Evolutionary conservation across 2,329 filamentous ascomycete genomes (phyloP).

Genomic region (Arthrobotrys entomopaga): DNA sequence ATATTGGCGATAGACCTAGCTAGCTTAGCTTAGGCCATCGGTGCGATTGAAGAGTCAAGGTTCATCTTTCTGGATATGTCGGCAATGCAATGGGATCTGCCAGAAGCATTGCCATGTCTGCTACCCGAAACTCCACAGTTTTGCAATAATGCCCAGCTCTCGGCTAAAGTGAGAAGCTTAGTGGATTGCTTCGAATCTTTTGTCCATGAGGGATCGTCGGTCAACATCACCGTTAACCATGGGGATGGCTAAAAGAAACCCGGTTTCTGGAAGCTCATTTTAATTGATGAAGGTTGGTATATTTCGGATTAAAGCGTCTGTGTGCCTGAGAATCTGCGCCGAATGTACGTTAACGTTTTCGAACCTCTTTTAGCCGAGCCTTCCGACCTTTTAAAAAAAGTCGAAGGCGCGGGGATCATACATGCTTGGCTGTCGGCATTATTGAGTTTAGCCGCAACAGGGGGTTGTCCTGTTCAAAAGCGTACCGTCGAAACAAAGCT

Average conservation of each 20-base stretch:
- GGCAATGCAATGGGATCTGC: too few species aligned
- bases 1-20: not conserved
- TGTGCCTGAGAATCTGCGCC: not conserved
- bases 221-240: not conserved
- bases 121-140: too few species aligned
- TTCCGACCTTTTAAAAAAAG: conserved; percentile 2
- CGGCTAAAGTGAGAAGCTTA: conserved; percentile 21
- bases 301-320: conserved; percentile 7
- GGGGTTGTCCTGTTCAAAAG: not conserved
- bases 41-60: too few species aligned
- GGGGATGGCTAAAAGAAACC: conserved; percentile 14
- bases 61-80: too few species aligned
- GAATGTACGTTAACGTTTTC: too few species aligned
- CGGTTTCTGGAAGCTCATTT: conserved; percentile 1
- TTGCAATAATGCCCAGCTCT: not conserved
- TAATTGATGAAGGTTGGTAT: not conserved
- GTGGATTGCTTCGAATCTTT: too few species aligned
- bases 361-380: not conserved
- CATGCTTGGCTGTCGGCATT: conserved; percentile 9
- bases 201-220: conserved; percentile 8
- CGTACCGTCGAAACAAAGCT: not conserved
- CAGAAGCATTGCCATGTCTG: too few species aligned
- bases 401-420: conserved; percentile 1
- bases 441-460: conserved; percentile 30
- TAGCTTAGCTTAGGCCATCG: too few species aligned